These are phyloP conservation scores for Cinchona pubescens DNA, from an alignment of 257 asterid species.

Conservation along the genomic window DNA sequence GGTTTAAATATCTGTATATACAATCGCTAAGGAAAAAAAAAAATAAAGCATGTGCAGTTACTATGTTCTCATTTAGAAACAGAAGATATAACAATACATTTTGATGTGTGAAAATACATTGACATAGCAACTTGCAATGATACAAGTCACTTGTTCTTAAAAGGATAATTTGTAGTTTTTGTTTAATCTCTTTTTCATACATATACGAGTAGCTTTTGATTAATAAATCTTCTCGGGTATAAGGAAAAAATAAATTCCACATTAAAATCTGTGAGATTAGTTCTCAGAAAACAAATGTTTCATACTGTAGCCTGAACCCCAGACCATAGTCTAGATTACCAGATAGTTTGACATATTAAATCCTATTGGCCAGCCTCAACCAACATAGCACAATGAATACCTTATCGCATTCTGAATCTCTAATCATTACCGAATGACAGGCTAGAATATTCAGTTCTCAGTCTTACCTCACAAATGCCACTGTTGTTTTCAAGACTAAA, in stretches of 20 bases:
- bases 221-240: not conserved
- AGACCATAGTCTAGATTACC: not conserved
- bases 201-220: no score
- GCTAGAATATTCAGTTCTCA: not conserved
- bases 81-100: not conserved
- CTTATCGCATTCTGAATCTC: not conserved
- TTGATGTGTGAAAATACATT: no score
- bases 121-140: no score
- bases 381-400: not conserved
- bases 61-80: not conserved
- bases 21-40: not conserved
- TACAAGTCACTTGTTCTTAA: no score
- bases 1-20: not conserved
- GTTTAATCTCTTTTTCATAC: no score
- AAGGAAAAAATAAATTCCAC: not conserved
- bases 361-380: not conserved
- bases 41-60: not conserved
- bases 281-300: not conserved
- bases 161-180: not conserved
- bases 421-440: not conserved
- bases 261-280: not conserved
- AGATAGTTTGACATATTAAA: not conserved
- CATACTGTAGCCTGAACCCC: not conserved
- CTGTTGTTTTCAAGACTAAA: conserved; percentile 38
- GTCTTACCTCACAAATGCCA: conserved; percentile 45